Percentiles rank a stretch among this genome's conserved stretches.
These are phyloP conservation scores for Coprinopsis sp. DNA, from an alignment of 768 basidiomycete genomes.

Conservation along the genomic window DNA sequence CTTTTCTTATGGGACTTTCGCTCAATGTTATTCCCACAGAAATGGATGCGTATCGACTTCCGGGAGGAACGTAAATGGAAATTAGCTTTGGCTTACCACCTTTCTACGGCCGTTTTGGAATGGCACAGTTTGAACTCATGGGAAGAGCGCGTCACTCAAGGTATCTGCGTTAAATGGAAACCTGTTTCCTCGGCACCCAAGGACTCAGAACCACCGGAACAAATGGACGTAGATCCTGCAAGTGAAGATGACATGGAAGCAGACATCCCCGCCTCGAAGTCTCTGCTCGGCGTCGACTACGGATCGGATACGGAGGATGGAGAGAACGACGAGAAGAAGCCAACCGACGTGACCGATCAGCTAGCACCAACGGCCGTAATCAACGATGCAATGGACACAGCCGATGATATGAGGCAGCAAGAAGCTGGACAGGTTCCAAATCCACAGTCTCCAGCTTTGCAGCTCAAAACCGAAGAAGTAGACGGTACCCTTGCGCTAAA, in stretches of 20 bases:
- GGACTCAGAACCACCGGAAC: conserved; percentile 32
- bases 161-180: conserved; percentile 67
- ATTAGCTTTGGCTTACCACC: conserved; percentile 71
- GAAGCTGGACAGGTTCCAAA: conserved; percentile 4
- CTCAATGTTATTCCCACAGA: conserved; percentile 41
- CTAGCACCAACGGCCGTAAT: conserved; percentile 51
- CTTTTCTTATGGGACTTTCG: conserved; percentile 1
- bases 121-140: conserved; percentile 76
- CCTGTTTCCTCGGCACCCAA: conserved; percentile 14
- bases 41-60: conserved; percentile 96
- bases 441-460: conserved; percentile 5
- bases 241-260: conserved; percentile 23
- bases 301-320: conserved; percentile 67
- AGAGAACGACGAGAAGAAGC: conserved; percentile 55
- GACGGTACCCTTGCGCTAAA: conserved; percentile 45
- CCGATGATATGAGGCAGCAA: conserved; percentile 6
- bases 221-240: conserved; percentile 29
- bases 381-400: conserved; percentile 53
- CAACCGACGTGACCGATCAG: conserved; percentile 51
- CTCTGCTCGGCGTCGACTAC: conserved; percentile 45
- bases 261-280: conserved; percentile 21
- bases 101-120: conserved; percentile 78
- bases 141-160: conserved; percentile 59
- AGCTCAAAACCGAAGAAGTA: conserved; percentile 43
- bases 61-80: conserved; percentile 95